These are phyloP conservation scores for Floccularia luteovirens DNA, from an alignment of 768 basidiomycete species.

Conservation along the genomic window DNA sequence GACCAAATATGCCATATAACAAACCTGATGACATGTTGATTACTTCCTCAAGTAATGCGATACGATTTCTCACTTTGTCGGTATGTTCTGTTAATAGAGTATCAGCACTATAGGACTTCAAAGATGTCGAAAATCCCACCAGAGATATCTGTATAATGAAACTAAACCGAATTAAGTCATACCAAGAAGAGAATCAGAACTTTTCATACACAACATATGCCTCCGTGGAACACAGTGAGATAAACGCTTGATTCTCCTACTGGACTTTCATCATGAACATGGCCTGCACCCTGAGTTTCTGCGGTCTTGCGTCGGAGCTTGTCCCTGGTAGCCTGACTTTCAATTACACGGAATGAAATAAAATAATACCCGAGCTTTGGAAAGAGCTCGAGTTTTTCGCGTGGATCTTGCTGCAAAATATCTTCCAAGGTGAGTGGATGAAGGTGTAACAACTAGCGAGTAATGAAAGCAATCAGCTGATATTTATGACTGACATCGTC, in stretches of 20 bases:
- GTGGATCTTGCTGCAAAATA: constrained; percentile 83
- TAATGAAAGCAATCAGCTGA: background rate
- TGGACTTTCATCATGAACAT: constrained; percentile 27
- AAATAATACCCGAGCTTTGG: constrained; percentile 89
- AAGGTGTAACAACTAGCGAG: constrained; percentile 63
- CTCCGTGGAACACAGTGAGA: constrained; percentile 81
- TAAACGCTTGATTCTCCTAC: constrained; percentile 83
- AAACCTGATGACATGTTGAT: constrained; percentile 68
- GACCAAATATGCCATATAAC: constrained; percentile 8
- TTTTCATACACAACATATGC: constrained; percentile 72
- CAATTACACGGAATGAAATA: constrained; percentile 78
- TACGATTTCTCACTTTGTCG: constrained; percentile 64
- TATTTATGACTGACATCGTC: background rate
- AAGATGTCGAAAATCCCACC: constrained; percentile 23
- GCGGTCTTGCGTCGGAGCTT: constrained; percentile 24
- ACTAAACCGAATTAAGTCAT: constrained; percentile 35
- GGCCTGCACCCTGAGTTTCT: constrained; percentile 11
- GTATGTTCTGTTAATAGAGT: constrained; percentile 58
- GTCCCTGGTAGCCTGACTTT: constrained; percentile 39
- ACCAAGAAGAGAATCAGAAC: constrained; percentile 14
- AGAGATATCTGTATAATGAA: constrained; percentile 85
- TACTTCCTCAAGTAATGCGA: constrained; percentile 54
- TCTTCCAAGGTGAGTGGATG: constrained; percentile 94
- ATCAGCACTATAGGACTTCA: background rate
- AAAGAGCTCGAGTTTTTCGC: constrained; percentile 88